These are phyloP conservation scores for Beauveria brongniartii DNA, from an alignment of 2,329 filamentous ascomycete genomes.

Conservation along the genomic window DNA sequence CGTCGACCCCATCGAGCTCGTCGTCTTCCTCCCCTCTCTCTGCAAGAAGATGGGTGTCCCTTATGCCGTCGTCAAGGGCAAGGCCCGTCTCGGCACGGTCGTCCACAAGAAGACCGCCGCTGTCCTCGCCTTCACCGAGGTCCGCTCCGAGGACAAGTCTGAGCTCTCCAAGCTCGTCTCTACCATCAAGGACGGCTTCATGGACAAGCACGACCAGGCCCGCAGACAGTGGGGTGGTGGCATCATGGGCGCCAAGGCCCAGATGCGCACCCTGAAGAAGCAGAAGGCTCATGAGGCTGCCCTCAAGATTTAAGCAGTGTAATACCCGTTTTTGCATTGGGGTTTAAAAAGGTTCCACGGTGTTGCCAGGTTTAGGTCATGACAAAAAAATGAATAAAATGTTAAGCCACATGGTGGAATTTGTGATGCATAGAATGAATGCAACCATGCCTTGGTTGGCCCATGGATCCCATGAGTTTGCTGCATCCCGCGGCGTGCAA, in stretches of 20 bases:
- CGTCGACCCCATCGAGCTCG: slow-evolving; percentile 98
- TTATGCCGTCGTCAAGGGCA: slow-evolving; percentile 99
- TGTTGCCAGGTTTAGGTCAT: slow-evolving; percentile 34
- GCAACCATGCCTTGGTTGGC: not conserved
- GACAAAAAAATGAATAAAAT: slow-evolving; percentile 33
- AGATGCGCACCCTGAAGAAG: slow-evolving; percentile 70
- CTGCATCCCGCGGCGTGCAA: too few relatives aligned
- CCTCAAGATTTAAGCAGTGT: slow-evolving; percentile 82
- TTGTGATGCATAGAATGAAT: not conserved
- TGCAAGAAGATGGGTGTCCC: slow-evolving; percentile 99
- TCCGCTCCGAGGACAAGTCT: slow-evolving; percentile 95
- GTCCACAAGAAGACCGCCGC: slow-evolving; percentile 99
- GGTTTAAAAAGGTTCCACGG: slow-evolving; percentile 29
- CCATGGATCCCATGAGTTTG: not conserved
- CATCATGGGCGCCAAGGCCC: slow-evolving; percentile 97
- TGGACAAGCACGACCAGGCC: slow-evolving; percentile 87
- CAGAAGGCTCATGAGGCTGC: slow-evolving; percentile 88
- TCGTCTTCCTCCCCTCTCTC: slow-evolving; percentile 96
- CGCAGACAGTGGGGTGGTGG: slow-evolving; percentile 98
- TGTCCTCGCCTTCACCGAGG: slow-evolving; percentile 91
- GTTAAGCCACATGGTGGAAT: slow-evolving; percentile 20
- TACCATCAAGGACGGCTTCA: slow-evolving; percentile 95
- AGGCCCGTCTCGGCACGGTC: slow-evolving; percentile 96
- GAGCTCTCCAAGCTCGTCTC: slow-evolving; percentile 96
- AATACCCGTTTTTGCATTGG: slow-evolving; percentile 32